Base-by-base conservation (phyloP, 352 stramenopile species). In the Globisporangium middletonii region DNA sequence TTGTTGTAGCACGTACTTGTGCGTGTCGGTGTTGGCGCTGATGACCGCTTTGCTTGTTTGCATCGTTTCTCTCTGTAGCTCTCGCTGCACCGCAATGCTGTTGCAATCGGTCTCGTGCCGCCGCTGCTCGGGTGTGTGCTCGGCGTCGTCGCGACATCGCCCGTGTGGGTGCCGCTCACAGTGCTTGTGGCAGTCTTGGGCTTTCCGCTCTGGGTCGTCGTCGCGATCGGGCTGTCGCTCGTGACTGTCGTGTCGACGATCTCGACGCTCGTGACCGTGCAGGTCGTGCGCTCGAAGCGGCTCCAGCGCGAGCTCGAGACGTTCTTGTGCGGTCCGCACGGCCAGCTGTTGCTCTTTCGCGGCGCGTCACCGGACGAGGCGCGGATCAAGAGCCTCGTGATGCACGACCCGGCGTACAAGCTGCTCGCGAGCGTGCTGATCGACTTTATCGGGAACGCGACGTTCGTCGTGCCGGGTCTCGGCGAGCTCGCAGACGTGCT, bases 401-500 rank as follows among this genome's bases (percentile, higher is more conserved):
- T 86, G 18, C 64, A 69, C n/a, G 82, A 79, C 44, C 68, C 75
- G 19, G 86, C 67, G 23, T 67, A 64, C 9, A 90, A 86, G 55
- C 68, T 86, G n/a, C 57, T 84, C 26, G 77, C 71, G 50, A 91
- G 77, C 61, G 53, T 98, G 30, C 44, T 83, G 0, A 89, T 98
- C 56, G 94, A 98, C 69, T 84, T 91, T 43, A 69, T 98, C 46
- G 92, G 94, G 42, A 88, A 74, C 44, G 77, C 81, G 42, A 94
- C 83, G 8, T 98, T 97, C 66, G 68, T 91, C 2, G 50, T 98
- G 0, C 94, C 94, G 15, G 56, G 78, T 0, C 53, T 97, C 2
- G 95, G 95, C 50, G 94, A 98, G 63, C 60, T 85, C 35, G 84
- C 88, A 1, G 95, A 98, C 59, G 12, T 98, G 35, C 60, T 89